Evolutionary conservation across 305 asterid genomes (phyloP).

Genomic region (Fraxinus paxiana): DNA sequence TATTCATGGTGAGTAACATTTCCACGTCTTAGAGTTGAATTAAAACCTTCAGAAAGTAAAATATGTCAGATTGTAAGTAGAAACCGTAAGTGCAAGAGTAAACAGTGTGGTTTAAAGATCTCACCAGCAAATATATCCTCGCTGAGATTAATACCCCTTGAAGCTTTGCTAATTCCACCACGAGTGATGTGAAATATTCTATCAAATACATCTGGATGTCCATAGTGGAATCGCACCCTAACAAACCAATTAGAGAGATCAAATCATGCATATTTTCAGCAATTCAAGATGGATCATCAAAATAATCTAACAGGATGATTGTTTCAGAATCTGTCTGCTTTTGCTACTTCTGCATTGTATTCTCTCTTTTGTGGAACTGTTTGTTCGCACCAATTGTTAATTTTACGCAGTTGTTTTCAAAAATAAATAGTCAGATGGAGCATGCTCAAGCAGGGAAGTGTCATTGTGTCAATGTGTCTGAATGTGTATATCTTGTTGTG

Average conservation of each 20-base stretch:
- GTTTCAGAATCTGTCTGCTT: not conserved
- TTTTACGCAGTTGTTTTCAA: not conserved
- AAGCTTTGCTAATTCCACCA: constrained; percentile 94
- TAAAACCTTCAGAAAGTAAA: constrained; percentile 59
- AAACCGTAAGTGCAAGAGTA: constrained; percentile 10
- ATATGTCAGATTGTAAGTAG: constrained; percentile 14
- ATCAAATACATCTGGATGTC: constrained; percentile 93
- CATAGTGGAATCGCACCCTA: constrained; percentile 94
- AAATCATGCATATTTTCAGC: constrained; percentile 15
- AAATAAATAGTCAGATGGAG: not conserved
- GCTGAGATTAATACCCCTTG: constrained; percentile 86
- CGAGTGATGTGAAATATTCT: constrained; percentile 91
- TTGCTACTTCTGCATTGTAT: not conserved
- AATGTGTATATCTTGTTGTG: not conserved
- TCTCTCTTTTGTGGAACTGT: not conserved
- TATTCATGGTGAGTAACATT: constrained; percentile 94
- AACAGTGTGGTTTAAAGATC: constrained; percentile 25
- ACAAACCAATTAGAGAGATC: constrained; percentile 22
- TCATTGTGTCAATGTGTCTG: not conserved
- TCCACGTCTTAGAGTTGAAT: constrained; percentile 89
- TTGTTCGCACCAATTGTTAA: not conserved
- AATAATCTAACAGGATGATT: not conserved
- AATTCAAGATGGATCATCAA: constrained; percentile 16
- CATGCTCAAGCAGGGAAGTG: not conserved
- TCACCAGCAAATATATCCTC: constrained; percentile 95